phyloP scores from a whole-genome alignment of 176 grass and related monocot species.

The Rhynchospora tenuis region DNA sequence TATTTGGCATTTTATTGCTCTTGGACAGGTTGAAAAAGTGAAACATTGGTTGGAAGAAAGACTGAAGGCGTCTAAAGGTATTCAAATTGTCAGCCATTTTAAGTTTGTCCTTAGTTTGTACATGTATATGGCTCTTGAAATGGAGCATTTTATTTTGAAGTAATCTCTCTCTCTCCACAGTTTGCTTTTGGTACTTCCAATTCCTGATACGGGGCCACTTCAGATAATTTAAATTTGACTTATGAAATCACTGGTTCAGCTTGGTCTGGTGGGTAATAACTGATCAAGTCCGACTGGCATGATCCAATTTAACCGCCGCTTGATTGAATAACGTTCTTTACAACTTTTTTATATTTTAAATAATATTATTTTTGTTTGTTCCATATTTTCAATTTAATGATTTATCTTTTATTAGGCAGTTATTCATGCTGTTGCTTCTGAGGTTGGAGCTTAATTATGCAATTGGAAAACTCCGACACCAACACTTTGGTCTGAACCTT shows the following conservation, averaged over 20 bases:
- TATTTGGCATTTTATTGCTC: conserved; percentile 21
- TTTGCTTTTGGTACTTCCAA: not conserved
- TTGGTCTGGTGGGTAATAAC: not conserved
- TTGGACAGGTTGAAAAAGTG: conserved; percentile 79
- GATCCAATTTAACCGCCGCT: not conserved
- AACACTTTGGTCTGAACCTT: conserved; percentile 78
- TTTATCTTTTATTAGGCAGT: too few relatives aligned
- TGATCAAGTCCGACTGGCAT: not conserved
- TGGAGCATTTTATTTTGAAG: conserved; percentile 19
- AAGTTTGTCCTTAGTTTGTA: not conserved
- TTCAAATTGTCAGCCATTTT: not conserved
- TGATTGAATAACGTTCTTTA: not conserved
- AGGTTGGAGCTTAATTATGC: conserved; percentile 61
- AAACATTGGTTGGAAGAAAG: conserved; percentile 84
- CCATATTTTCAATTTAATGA: conserved; percentile 25
- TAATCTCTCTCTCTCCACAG: too few relatives aligned
- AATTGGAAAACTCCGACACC: conserved; percentile 90
- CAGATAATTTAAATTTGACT: not conserved
- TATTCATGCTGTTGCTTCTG: conserved; percentile 54
- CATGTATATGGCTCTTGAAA: conserved; percentile 15
- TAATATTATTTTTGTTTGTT: conserved; percentile 9
- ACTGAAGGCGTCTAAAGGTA: conserved; percentile 63
- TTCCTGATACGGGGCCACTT: not conserved
- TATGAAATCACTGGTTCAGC: not conserved
- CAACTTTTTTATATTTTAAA: not conserved